These are phyloP conservation scores for Malania oleifera DNA, from an alignment of 164 flowering plant genomes.

Conservation along the genomic window DNA sequence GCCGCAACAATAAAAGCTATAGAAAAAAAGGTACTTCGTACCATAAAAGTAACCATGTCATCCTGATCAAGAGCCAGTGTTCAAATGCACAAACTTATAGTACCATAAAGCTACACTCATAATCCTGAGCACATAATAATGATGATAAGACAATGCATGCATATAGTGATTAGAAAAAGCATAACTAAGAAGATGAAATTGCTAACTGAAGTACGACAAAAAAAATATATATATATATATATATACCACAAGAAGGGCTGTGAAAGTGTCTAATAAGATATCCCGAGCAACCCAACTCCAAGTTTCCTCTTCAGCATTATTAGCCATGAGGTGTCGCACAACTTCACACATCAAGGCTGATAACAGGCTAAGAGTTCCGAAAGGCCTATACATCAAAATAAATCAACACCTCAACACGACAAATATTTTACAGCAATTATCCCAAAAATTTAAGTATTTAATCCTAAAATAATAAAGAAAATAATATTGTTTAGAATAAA, in stretches of 20 bases:
- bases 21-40: constrained; percentile 1
- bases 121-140: too few relatives aligned
- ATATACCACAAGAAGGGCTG: constrained; percentile 64
- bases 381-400: constrained; percentile 50
- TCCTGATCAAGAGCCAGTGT: constrained; percentile 1
- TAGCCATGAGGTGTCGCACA: constrained; percentile 48
- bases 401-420: constrained; percentile 1
- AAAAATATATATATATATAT: not conserved
- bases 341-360: constrained; percentile 81
- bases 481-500: not conserved
- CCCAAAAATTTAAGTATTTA: not conserved
- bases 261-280: constrained; percentile 90
- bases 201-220: not conserved
- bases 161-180: not conserved
- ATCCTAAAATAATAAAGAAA: not conserved
- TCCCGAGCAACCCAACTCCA: constrained; percentile 95
- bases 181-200: too few relatives aligned
- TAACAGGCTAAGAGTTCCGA: constrained; percentile 74
- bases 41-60: not conserved
- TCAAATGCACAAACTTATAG: not conserved
- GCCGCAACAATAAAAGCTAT: not conserved
- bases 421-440: not conserved
- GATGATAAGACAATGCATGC: not conserved
- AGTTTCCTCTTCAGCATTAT: constrained; percentile 66
- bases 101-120: too few relatives aligned